A percentile compares a stretch with the other conserved stretches of the same genome.
Conservation (phyloP, 345 rosid species). For the Eucalyptus pauciflora region DNA sequence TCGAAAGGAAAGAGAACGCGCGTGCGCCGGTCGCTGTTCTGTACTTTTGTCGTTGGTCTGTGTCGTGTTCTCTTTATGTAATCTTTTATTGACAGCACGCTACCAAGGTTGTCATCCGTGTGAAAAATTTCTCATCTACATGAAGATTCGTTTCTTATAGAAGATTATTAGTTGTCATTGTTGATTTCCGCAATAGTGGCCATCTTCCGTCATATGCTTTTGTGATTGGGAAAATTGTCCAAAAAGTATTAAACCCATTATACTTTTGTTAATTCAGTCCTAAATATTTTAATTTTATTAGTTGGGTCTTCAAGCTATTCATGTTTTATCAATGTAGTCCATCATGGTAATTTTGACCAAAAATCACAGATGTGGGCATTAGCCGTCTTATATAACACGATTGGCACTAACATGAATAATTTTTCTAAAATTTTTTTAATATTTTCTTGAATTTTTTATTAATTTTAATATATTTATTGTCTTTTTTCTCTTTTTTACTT, state of each 20-base stretch:
- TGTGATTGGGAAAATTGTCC: too few relatives aligned
- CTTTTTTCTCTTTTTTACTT: too few relatives aligned
- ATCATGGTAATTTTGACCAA: too few relatives aligned
- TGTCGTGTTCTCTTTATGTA: neutral
- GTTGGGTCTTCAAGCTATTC: fast-evolving
- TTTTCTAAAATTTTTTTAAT: too few relatives aligned
- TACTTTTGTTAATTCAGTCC: fast-evolving
- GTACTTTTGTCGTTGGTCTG: neutral
- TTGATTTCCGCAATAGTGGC: too few relatives aligned
- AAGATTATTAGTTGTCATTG: neutral
- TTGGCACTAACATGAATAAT: too few relatives aligned
- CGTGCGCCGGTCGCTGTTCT: neutral
- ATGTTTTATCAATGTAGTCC: too few relatives aligned
- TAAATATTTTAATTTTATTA: too few relatives aligned
- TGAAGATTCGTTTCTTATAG: neutral
- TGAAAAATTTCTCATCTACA: neutral
- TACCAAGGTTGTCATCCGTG: neutral
- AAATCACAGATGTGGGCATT: too few relatives aligned
- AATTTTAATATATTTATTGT: too few relatives aligned
- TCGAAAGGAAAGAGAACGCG: neutral
- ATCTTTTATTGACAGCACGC: neutral
- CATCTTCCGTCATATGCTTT: neutral
- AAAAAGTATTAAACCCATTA: too few relatives aligned
- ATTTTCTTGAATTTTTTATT: too few relatives aligned
- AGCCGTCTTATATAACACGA: fast-evolving